These are phyloP conservation scores for Mitragyna speciosa DNA, from an alignment of 257 asterid species.

Conservation along the genomic window DNA sequence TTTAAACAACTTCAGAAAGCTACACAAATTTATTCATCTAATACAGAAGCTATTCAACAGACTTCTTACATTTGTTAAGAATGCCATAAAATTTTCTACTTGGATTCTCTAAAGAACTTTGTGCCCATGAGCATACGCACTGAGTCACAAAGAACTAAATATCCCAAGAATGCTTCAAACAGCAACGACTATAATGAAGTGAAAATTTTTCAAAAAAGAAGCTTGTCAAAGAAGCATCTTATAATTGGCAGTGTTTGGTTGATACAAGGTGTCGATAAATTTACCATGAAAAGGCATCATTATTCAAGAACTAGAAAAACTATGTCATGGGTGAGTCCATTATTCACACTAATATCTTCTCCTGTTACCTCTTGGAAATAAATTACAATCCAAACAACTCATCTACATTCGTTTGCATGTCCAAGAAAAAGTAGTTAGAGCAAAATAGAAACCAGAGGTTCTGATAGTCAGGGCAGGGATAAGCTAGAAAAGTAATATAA, in stretches of 20 bases:
- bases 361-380: no score
- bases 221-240: neutral
- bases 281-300: neutral
- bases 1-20: neutral
- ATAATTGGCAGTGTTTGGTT: neutral
- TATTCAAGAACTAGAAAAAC: neutral
- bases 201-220: neutral
- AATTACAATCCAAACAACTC: no score
- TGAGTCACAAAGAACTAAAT: neutral
- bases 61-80: neutral
- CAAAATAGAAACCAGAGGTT: no score
- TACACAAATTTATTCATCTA: neutral
- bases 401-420: no score
- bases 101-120: neutral
- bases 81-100: neutral
- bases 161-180: neutral
- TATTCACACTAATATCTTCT: no score
- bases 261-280: neutral
- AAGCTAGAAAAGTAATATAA: neutral
- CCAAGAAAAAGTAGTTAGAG: no score
- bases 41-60: neutral
- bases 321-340: no score
- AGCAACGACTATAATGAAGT: neutral
- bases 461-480: neutral
- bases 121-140: neutral